phyloP scores from a whole-genome alignment of 2,329 filamentous ascomycete species.

The Fusarium sublunatum region DNA sequence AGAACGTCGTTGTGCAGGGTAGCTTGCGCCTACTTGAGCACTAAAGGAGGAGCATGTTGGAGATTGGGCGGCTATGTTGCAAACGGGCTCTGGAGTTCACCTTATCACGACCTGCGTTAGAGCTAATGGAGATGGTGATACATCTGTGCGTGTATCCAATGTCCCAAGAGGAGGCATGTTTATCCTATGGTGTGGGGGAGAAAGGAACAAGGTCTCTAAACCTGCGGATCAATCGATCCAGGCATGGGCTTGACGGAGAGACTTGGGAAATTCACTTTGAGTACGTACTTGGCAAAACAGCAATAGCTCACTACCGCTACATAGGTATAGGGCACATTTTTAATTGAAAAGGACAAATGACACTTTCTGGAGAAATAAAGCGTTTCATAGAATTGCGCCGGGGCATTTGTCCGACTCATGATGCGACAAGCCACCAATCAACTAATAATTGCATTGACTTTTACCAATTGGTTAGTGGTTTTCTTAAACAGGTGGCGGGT shows the following conservation, averaged over 20 bases:
- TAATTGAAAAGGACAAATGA: conserved; percentile 34
- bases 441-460: conserved; percentile 4
- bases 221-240: conserved; percentile 1
- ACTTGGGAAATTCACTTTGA: conserved; percentile 32
- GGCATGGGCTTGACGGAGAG: conserved; percentile 5
- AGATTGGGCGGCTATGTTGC: conserved; percentile 10
- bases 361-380: conserved; percentile 33
- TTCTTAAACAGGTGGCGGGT: neutral
- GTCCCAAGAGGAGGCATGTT: neutral
- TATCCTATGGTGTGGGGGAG: conserved; percentile 10
- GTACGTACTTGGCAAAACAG: conserved; percentile 39
- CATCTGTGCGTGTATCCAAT: conserved; percentile 2
- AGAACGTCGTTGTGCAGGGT: conserved; percentile 99
- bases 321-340: conserved; percentile 36
- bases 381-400: conserved; percentile 6
- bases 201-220: conserved; percentile 8
- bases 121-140: conserved; percentile 13
- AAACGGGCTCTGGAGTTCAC: conserved; percentile 13
- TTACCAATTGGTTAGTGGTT: neutral
- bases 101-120: conserved; percentile 18
- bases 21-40: conserved; percentile 82
- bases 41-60: conserved; percentile 51
- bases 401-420: conserved; percentile 4
- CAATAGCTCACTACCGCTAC: conserved; percentile 34
- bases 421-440: conserved; percentile 12